Base-by-base conservation (phyloP, 495 filamentous ascomycete genomes). In the Aspergillus haitiensis region DNA sequence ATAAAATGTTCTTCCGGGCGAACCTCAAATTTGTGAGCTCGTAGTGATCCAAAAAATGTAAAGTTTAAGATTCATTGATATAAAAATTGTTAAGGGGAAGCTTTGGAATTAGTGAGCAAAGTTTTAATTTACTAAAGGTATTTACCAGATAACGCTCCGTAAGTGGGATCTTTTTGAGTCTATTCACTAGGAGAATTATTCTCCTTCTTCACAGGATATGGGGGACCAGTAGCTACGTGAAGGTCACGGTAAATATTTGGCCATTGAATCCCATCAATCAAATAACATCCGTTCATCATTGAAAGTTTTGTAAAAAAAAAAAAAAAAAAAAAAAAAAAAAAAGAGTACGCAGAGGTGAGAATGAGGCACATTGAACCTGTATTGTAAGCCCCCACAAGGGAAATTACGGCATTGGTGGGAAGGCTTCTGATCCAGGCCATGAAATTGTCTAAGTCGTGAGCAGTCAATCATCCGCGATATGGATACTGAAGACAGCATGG, bases 401-500 rank as follows among this genome's bases (percentile, higher is more conserved):
- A 37, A 4, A 65, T 61, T 11, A 50, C 31, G 48, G 40, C 52
- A 15, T 21, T 55, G 27, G 42, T 39, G 13, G 58, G 63, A 34
- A 65, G 55, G 33, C n/a, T 57, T 31, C 53, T 16, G 37, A 61
- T 61, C 58, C 63, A 65, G 15, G 16, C 48, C 34, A 61, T 33
- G 15, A 65, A 61, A 18, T 33, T n/a, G 3, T 65, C 53, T 13
- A 56, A 35, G 32, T 61, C 39, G 31, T 61, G 37, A 34, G 21
- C 49, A 21, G 36, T 61, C 54, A 58, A 36, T 52, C 55, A 39
- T 65, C 58, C n/a, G 44, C 27, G 37, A 65, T 50, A 44, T 51
- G 58, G 40, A 65, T 58, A 21, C 54, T 49, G 35, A 65, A 61
- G 37, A 65, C 63, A 36, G 58, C 58, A 13, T 49, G 63, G 27